Evolutionary conservation across 805 yeast species (phyloP).

Genomic region (Monosporozyma siamensis): DNA sequence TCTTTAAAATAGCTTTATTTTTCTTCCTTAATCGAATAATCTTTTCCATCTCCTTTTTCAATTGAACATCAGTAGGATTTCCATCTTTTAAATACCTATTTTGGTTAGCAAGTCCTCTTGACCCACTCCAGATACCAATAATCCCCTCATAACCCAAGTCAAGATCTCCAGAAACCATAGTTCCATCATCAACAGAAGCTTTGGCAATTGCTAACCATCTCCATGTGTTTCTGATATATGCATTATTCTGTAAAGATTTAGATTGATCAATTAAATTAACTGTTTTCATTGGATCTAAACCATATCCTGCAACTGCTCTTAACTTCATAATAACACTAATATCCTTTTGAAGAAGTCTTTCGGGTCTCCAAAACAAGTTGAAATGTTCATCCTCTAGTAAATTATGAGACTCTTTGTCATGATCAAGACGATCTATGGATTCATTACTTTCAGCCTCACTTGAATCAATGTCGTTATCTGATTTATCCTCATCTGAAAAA

Average conservation of each 20-base stretch:
- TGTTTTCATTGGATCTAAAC: constrained; percentile 56
- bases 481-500: constrained; percentile 12
- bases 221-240: constrained; percentile 75
- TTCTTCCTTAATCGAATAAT: constrained; percentile 35
- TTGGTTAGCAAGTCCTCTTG: constrained; percentile 41
- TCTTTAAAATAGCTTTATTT: constrained; percentile 18
- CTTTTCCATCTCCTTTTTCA: constrained; percentile 28
- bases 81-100: constrained; percentile 35
- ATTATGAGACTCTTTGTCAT: constrained; percentile 10
- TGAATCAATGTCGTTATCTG: constrained; percentile 7
- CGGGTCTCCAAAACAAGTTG: constrained; percentile 28
- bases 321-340: constrained; percentile 62
- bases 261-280: constrained; percentile 47
- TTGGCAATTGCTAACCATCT: constrained; percentile 77
- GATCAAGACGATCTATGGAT: constrained; percentile 6
- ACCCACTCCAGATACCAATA: constrained; percentile 80
- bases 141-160: constrained; percentile 88
- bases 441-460: constrained; percentile 5
- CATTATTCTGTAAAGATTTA: constrained; percentile 39
- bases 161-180: constrained; percentile 57
- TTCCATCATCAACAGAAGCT: constrained; percentile 51
- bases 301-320: constrained; percentile 67
- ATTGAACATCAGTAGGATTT: constrained; percentile 25
- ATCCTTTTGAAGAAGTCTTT: constrained; percentile 54
- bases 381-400: constrained; percentile 15